These are phyloP conservation scores for Pseudophaeomoniella oleicola DNA, from an alignment of 2,329 filamentous ascomycete species.

Conservation along the genomic window DNA sequence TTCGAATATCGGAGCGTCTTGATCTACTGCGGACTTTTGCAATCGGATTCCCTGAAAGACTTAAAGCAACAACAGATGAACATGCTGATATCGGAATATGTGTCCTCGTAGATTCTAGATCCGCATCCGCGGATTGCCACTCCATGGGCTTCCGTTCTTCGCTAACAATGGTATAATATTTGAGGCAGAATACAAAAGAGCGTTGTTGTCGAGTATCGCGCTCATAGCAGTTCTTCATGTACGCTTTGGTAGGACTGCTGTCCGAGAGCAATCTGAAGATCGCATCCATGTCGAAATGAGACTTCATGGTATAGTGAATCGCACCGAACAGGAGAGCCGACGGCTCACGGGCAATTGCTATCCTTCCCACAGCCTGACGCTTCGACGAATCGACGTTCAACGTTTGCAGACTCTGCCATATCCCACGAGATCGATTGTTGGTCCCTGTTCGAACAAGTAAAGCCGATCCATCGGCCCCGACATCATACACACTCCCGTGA, in stretches of 20 bases:
- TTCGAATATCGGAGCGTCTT: conserved; percentile 30
- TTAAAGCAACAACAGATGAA: conserved; percentile 43
- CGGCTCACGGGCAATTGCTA: conserved; percentile 47
- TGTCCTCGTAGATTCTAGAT: conserved; percentile 22
- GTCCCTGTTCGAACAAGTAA: conserved; percentile 19
- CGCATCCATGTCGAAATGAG: conserved; percentile 49
- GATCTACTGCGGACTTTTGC: conserved; percentile 34
- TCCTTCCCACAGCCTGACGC: conserved; percentile 37
- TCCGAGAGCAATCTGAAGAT: conserved; percentile 40
- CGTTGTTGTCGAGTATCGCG: conserved; percentile 33
- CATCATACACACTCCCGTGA: conserved; percentile 44
- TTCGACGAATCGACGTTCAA: conserved; percentile 23
- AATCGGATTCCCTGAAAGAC: conserved; percentile 37
- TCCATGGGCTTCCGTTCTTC: conserved; percentile 40
- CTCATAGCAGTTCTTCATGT: conserved; percentile 36
- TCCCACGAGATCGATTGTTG: conserved; percentile 17
- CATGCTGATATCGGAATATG: conserved; percentile 48
- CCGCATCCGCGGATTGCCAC: conserved; percentile 43
- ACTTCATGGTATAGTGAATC: conserved; percentile 41
- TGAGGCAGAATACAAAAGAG: conserved; percentile 49
- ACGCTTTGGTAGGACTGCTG: conserved; percentile 23
- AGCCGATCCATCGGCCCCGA: conserved; percentile 31
- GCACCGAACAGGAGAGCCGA: conserved; percentile 45
- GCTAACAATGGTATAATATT: conserved; percentile 49
- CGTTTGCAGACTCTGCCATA: conserved; percentile 20